Evolutionary conservation across 805 yeast species (phyloP).

Genomic region (Wilhelminamyces savonicus): DNA sequence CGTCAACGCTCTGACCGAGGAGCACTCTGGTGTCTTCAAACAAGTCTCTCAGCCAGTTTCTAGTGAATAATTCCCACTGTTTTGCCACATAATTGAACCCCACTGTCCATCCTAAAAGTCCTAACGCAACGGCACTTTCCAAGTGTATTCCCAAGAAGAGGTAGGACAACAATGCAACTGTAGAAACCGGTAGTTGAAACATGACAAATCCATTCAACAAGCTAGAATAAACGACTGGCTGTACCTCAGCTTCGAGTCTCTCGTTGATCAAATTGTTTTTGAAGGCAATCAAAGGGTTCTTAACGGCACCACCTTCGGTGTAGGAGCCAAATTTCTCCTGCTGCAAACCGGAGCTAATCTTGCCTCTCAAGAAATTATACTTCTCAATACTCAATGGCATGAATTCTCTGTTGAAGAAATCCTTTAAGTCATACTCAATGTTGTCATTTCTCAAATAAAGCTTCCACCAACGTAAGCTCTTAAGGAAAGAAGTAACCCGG

Average conservation of each 20-base stretch:
- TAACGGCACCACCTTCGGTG: slow-evolving; percentile 1
- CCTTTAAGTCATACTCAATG: slow-evolving; percentile 37
- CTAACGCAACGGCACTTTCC: slow-evolving; percentile 28
- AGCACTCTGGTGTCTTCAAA: slow-evolving; percentile 32
- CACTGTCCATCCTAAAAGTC: slow-evolving; percentile 30
- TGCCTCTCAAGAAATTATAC: slow-evolving; percentile 33
- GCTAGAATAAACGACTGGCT: slow-evolving; percentile 27
- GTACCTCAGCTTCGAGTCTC: slow-evolving; percentile 26
- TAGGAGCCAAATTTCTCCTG: slow-evolving; percentile 17
- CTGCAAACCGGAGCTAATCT: slow-evolving; percentile 23
- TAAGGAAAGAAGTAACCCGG: slow-evolving; percentile 22
- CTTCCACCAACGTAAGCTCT: slow-evolving; percentile 34
- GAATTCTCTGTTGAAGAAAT: slow-evolving; percentile 26
- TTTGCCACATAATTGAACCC: slow-evolving; percentile 38
- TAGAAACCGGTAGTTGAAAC: slow-evolving; percentile 33
- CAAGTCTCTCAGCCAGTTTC: slow-evolving; percentile 20
- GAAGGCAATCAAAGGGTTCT: slow-evolving; percentile 24
- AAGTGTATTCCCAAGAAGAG: slow-evolving; percentile 26
- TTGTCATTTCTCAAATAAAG: slow-evolving; percentile 36
- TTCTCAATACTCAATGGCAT: slow-evolving; percentile 34
- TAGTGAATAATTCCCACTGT: slow-evolving; percentile 25
- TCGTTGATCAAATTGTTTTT: slow-evolving; percentile 24
- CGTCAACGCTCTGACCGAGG: slow-evolving; percentile 23
- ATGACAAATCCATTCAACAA: slow-evolving; percentile 23
- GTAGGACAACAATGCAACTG: slow-evolving; percentile 23